Evolutionary conservation across 208 protist species (phyloP), one percentile per base, ranked within the genome.

Genomic region (Balamuthia mandrillaris): DNA sequence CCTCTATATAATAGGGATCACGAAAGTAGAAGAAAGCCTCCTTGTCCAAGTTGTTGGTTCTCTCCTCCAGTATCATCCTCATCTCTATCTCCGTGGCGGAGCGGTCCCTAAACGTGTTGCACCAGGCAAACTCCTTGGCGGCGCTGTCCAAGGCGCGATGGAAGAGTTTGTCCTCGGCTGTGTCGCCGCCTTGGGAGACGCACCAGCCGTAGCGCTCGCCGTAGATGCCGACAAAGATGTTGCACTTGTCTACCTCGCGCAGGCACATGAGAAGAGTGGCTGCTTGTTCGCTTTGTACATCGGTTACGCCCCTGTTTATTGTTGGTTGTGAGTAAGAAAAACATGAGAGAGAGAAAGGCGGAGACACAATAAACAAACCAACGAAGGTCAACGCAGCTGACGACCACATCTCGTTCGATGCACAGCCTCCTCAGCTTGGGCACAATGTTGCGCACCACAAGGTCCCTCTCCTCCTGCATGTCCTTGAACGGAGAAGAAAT

Each of bases 401-500:
- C 39, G 0, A 86, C 54, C 0, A 91, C 74, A 42, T 91, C 88
- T 21, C 85, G 49, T 39, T 89, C 79, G 24, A 77, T 88, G 29
- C 88, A 91, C 12, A 91, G 27, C 31, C 82, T 91, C 21, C 86
- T 5, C 45, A 91, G 61, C 58, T 89, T 89, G 10, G 88, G 88
- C 18, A 91, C 89, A 21, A 89, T 65, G 27, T 74, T 60, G 21
- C 86, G 85, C 14, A 91, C 88, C 6, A 91, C 78, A 37, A 74
- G 45, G 18, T 91, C 88, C 47, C 88, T 84, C 47, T 91, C 88
- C 49, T 84, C 61, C 24, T 85, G 29, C 88, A 91, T 91, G 35
- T 91, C 88, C 33, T 82, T 91, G 31, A 91, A 91, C 24, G 88
- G 88, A n/a, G 86, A 89, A 3, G 58, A 72, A n/a, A 91, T 70